Base-by-base conservation (phyloP, 192 early-diverging fungal genomes). In the Coemansia sp. region DNA sequence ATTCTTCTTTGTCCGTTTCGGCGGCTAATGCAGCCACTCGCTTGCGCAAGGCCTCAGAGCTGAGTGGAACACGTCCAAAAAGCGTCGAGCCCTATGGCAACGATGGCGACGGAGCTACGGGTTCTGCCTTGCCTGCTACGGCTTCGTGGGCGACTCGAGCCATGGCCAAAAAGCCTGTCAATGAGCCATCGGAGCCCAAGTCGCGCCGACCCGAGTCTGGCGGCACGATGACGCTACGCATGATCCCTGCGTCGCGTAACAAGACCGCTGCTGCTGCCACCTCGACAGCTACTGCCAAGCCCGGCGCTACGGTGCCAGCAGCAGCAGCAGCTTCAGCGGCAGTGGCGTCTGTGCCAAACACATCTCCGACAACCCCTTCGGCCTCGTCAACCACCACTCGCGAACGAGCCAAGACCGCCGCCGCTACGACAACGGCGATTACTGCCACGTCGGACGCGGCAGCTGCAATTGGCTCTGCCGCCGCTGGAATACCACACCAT, bases 61-160 rank as follows among this genome's bases (percentile, higher is more conserved):
- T 65, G 39, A 70, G 56, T 54, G 61, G 58, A 10, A 8, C 26
- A 17, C 54, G 74, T 6, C 68, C 74, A 1, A 68, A 55, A 11
- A 77, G 67, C 50, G 74, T 71, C 15, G 74, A 77, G 26, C 68
- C 68, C 14, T 53, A 63, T 21, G 15, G 42, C 36, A 56, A 40
- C 4, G 63, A 48, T 22, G 36, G 22, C 29, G 60, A 68, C 10
- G 27, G 32, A 3, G n/a, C 22, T 7, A 36, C 68, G 0, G 72
- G 78, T 10, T 81, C 78, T 4, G 78, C 78, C 1, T 39, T 81
- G 39, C 78, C 78, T 14, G 72, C 78, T 0, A 81, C 78, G 0
- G 78, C 78, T 1, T 81, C 78, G 15, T 81, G 78, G 78, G 78
- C 78, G 6, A 57, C 65, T 18, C 63, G 68, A 1, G 67, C 74